phyloP scores from a whole-genome alignment of 2,329 filamentous ascomycete genomes.

The Decorospora gaudefroyi region DNA sequence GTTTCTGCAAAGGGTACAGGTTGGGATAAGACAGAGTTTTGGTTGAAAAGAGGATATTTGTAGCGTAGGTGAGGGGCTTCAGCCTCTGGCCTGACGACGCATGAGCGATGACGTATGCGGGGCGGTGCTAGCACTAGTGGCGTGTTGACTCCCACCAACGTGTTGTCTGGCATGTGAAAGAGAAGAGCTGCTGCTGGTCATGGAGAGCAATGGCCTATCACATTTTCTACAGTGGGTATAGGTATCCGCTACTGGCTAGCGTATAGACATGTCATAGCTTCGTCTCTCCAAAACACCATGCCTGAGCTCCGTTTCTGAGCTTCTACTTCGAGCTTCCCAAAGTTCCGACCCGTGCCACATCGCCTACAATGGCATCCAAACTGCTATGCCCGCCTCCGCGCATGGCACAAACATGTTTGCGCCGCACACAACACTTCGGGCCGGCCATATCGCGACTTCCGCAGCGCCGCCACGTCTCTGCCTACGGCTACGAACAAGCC shows the following conservation, averaged over 20 bases:
- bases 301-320: conserved; percentile 10
- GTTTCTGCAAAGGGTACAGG: not conserved
- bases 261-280: conserved; percentile 36
- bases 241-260: not conserved
- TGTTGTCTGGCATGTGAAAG: conserved; percentile 13
- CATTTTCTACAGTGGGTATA: too few relatives aligned
- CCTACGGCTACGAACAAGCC: conserved; percentile 81
- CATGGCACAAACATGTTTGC: conserved; percentile 29
- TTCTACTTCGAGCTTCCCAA: conserved; percentile 9
- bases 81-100: conserved; percentile 10
- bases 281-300: conserved; percentile 9
- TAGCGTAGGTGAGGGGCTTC: conserved; percentile 26
- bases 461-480: conserved; percentile 55
- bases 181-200: conserved; percentile 4
- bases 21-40: conserved; percentile 6
- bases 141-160: conserved; percentile 6
- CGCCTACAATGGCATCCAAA: conserved; percentile 35
- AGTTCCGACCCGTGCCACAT: conserved; percentile 6
- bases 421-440: conserved; percentile 14
- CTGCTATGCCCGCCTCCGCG: conserved; percentile 24
- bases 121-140: conserved; percentile 28
- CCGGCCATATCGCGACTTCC: conserved; percentile 12
- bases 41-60: conserved; percentile 15
- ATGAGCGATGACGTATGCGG: conserved; percentile 27
- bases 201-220: too few relatives aligned